These are phyloP conservation scores for Exserohilum turcica DNA, from an alignment of 2,329 filamentous ascomycete genomes.

Conservation along the genomic window DNA sequence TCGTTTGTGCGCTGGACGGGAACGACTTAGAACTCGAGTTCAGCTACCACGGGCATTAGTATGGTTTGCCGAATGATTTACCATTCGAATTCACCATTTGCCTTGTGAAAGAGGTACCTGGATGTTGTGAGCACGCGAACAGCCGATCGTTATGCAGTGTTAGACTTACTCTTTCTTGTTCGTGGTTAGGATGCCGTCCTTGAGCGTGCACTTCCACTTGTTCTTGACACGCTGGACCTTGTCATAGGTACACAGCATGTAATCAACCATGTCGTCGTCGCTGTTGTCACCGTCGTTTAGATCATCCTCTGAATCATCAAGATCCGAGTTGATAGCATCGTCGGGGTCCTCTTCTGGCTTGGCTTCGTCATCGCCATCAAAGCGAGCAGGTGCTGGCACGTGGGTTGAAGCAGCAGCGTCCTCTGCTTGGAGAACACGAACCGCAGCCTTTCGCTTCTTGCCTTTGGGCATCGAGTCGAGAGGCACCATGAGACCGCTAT, in stretches of 20 bases:
- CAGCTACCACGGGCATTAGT: constrained; percentile 28
- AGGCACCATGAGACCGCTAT: constrained; percentile 78
- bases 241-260: constrained; percentile 99
- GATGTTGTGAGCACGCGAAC: constrained; percentile 11
- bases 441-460: constrained; percentile 49
- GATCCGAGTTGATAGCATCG: constrained; percentile 97
- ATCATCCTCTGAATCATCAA: constrained; percentile 92
- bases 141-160: not conserved
- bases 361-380: constrained; percentile 65
- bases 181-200: constrained; percentile 92
- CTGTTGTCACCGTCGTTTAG: constrained; percentile 81
- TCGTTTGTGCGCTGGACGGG: constrained; percentile 13
- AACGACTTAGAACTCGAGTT: constrained; percentile 29
- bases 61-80: constrained; percentile 53
- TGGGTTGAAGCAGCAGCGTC: constrained; percentile 42
- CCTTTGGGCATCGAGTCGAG: constrained; percentile 61
- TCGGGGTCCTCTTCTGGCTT: constrained; percentile 68
- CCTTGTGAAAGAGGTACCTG: constrained; percentile 95
- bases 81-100: constrained; percentile 97
- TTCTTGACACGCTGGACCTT: constrained; percentile 99
- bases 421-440: constrained; percentile 60
- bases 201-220: constrained; percentile 94
- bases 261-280: constrained; percentile 80
- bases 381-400: constrained; percentile 46
- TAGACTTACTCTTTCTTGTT: constrained; percentile 81